Conservation (phyloP, 768 basidiomycete genomes). For the Tricholoma terreum region DNA sequence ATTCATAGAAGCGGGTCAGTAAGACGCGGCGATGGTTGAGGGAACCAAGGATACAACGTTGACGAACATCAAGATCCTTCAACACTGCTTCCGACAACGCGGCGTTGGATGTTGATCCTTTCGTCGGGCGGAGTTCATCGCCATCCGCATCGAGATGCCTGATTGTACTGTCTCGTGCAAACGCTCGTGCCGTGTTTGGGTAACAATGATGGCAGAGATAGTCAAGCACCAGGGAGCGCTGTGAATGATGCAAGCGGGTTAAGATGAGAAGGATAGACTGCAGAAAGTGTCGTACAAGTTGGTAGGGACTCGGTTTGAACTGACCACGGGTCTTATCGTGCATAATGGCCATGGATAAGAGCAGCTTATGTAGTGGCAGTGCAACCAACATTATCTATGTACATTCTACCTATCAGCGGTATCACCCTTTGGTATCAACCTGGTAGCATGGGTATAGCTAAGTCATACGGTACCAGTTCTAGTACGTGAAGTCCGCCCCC, state of each 20-base stretch:
- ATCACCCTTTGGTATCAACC: background rate
- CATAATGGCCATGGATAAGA: background rate
- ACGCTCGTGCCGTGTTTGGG: constrained; percentile 66
- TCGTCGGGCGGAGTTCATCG: constrained; percentile 49
- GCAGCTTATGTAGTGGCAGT: background rate
- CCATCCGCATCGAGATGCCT: constrained; percentile 68
- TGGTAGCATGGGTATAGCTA: constrained; percentile 2
- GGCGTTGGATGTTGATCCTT: constrained; percentile 6
- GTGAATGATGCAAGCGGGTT: constrained; percentile 5
- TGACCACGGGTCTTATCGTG: background rate
- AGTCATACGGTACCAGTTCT: constrained; percentile 13
- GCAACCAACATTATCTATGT: too few relatives aligned
- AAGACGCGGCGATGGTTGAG: background rate
- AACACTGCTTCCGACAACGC: constrained; percentile 39
- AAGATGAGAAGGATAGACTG: background rate
- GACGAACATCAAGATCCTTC: constrained; percentile 47
- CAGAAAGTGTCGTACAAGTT: constrained; percentile 36
- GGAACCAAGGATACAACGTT: constrained; percentile 36
- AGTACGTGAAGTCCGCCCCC: constrained; percentile 38
- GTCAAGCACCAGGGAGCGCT: constrained; percentile 71
- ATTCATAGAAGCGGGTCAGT: background rate
- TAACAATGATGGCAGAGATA: constrained; percentile 77
- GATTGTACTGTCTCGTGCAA: constrained; percentile 59
- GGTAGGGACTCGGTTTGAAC: constrained; percentile 38
- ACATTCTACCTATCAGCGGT: background rate